A percentile compares a stretch with the other conserved stretches of the same genome.
These are phyloP conservation scores for Nephelium lappaceum DNA, from an alignment of 345 rosid species.

Conservation along the genomic window DNA sequence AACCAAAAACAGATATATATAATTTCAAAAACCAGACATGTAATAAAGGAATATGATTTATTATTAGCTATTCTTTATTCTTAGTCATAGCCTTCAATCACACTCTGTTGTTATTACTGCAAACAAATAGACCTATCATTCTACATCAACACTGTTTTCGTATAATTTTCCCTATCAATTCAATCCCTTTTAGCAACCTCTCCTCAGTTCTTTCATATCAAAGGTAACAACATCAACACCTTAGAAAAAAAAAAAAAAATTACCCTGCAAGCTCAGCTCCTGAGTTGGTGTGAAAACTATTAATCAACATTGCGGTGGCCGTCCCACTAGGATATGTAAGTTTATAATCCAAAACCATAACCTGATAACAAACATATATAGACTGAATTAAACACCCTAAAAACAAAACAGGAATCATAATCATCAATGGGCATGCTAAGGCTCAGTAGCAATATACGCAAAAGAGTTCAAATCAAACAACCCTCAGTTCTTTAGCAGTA, in stretches of 20 bases:
- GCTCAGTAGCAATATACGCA: too few relatives aligned
- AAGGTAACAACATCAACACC: constrained; percentile 4
- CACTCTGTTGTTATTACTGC: neutral
- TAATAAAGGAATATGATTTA: neutral
- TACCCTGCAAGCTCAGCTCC: constrained; percentile 98
- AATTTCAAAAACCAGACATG: too few relatives aligned
- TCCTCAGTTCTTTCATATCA: neutral
- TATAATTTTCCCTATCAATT: neutral
- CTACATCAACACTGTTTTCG: neutral
- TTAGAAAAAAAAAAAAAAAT: constrained; percentile 5
- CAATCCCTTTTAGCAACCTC: neutral
- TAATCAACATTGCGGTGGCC: constrained; percentile 93
- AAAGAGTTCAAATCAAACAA: neutral
- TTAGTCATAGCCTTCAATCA: neutral
- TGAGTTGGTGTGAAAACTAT: constrained; percentile 82
- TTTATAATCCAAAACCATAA: constrained; percentile 88
- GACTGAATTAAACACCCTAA: neutral
- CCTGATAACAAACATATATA: constrained; percentile 38
- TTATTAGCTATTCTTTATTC: neutral
- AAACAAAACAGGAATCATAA: neutral
- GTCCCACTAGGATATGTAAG: constrained; percentile 98
- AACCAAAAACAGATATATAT: constrained; percentile 8
- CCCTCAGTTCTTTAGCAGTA: neutral
- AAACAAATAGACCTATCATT: neutral
- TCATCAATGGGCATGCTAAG: neutral